A percentile compares a stretch with the other conserved stretches of the same genome.
Evolutionary conservation across 331 rosid species (phyloP).

Genomic region (Stylosanthes scabra): DNA sequence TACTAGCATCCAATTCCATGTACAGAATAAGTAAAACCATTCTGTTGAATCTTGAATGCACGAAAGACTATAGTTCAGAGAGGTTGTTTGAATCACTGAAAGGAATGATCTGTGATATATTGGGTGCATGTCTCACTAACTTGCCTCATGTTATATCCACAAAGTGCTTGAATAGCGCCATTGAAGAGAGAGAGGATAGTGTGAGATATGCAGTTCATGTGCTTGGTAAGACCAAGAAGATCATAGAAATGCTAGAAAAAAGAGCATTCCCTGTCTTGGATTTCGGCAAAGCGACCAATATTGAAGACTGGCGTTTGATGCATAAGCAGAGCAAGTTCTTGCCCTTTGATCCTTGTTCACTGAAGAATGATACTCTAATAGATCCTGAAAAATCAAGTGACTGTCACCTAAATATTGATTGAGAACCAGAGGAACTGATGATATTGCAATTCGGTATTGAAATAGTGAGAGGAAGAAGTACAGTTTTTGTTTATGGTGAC

Average conservation of each 20-base stretch:
- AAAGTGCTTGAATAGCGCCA: conserved; percentile 55
- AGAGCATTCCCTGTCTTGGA: conserved; percentile 46
- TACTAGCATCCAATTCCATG: conserved; percentile 77
- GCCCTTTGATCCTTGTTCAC: conserved; percentile 29
- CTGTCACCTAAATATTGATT: conserved; percentile 41
- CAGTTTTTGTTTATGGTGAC: too few relatives aligned
- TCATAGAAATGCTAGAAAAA: conserved; percentile 60
- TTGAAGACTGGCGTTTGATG: conserved; percentile 80
- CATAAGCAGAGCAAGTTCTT: conserved; percentile 44
- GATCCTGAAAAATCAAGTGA: conserved; percentile 45
- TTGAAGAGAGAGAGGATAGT: conserved; percentile 74
- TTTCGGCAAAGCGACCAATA: conserved; percentile 40
- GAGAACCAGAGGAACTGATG: conserved; percentile 33
- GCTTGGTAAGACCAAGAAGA: conserved; percentile 69
- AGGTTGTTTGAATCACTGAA: conserved; percentile 50
- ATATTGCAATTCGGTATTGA: too few relatives aligned
- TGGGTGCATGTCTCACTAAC: conserved; percentile 84
- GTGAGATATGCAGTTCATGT: conserved; percentile 66
- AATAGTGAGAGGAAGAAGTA: too few relatives aligned
- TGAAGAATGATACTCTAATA: conserved; percentile 30
- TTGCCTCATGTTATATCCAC: conserved; percentile 53
- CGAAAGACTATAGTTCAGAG: conserved; percentile 34
- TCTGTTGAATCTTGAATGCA: conserved; percentile 50
- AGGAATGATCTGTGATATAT: conserved; percentile 61
- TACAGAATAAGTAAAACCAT: conserved; percentile 70